Evolutionary conservation across 2,329 filamentous ascomycete species (phyloP).

Genomic region (Fusarium succisae): DNA sequence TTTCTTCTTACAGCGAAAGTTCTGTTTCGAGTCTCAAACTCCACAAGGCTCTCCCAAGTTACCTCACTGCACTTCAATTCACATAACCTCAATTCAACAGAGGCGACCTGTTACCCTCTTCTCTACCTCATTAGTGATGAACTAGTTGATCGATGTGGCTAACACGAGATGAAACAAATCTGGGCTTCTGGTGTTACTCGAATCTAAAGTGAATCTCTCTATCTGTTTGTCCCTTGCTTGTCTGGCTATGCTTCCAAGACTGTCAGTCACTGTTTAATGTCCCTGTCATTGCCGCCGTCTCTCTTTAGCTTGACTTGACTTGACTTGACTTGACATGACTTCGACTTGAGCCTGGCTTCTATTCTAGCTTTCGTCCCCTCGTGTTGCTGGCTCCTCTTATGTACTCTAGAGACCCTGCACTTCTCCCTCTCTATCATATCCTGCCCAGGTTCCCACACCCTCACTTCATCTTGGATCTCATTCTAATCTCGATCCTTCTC

Average conservation of each 20-base stretch:
- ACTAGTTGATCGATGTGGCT: neutral
- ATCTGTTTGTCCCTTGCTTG: neutral
- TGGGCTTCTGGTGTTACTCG: conserved; percentile 31
- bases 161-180: conserved; percentile 27
- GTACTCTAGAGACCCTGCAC: neutral
- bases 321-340: neutral
- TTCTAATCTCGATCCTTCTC: conserved; percentile 35
- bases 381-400: neutral
- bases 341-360: conserved; percentile 5
- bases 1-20: conserved; percentile 10
- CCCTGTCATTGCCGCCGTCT: conserved; percentile 39
- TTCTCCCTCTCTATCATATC: neutral
- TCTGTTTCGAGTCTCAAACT: conserved; percentile 25
- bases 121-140: neutral
- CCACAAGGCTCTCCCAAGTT: conserved; percentile 2
- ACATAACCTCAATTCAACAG: neutral
- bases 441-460: conserved; percentile 28
- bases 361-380: conserved; percentile 29
- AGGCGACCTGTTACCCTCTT: neutral
- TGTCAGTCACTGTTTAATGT: conserved; percentile 12
- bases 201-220: neutral
- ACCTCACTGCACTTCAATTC: conserved; percentile 6
- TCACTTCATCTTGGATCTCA: conserved; percentile 37
- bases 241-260: conserved; percentile 31
- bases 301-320: conserved; percentile 26